Percentiles rank a stretch among this genome's conserved stretches.
These are phyloP conservation scores for Proliferodiscus dingleyae DNA, from an alignment of 2,329 filamentous ascomycete genomes.

Conservation along the genomic window DNA sequence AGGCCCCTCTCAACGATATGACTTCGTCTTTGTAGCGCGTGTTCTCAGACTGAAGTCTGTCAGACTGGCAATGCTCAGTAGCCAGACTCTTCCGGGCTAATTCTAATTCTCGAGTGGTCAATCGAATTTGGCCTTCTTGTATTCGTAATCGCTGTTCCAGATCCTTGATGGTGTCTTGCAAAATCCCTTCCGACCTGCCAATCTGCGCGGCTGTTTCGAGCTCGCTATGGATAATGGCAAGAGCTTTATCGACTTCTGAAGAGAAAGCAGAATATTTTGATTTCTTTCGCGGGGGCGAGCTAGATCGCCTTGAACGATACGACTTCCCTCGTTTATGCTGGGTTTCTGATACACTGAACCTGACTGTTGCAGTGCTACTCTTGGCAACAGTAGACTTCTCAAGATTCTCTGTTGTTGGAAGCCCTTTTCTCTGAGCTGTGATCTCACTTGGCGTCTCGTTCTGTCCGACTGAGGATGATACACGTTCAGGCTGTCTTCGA, in stretches of 20 bases:
- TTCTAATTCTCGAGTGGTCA: slow-evolving; percentile 11
- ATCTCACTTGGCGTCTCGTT: not conserved
- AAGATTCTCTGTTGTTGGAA: not conserved
- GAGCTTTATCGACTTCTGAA: slow-evolving; percentile 20
- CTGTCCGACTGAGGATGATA: not conserved
- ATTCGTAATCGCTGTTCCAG: slow-evolving; percentile 19
- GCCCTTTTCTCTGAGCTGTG: too few relatives aligned
- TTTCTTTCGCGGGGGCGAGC: slow-evolving; percentile 17
- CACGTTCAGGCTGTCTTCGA: not conserved
- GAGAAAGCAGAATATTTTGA: slow-evolving; percentile 21
- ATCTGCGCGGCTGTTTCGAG: slow-evolving; percentile 14
- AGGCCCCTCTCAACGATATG: not conserved
- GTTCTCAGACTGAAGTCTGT: slow-evolving; percentile 10
- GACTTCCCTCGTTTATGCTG: not conserved
- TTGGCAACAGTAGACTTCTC: not conserved
- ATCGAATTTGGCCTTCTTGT: slow-evolving; percentile 15
- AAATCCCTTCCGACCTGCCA: slow-evolving; percentile 10
- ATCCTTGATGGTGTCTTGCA: slow-evolving; percentile 12
- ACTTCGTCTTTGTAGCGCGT: slow-evolving; percentile 5
- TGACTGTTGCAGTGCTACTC: not conserved
- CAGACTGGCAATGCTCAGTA: slow-evolving; percentile 2
- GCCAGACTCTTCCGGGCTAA: slow-evolving; percentile 6
- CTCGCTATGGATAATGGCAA: slow-evolving; percentile 17
- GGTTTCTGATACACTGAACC: not conserved
- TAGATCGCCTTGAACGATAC: slow-evolving; percentile 3